Percentiles rank a stretch among this genome's conserved stretches.
These are phyloP conservation scores for Nicotiana obtusifolia DNA, from an alignment of 257 asterid species.

Conservation along the genomic window DNA sequence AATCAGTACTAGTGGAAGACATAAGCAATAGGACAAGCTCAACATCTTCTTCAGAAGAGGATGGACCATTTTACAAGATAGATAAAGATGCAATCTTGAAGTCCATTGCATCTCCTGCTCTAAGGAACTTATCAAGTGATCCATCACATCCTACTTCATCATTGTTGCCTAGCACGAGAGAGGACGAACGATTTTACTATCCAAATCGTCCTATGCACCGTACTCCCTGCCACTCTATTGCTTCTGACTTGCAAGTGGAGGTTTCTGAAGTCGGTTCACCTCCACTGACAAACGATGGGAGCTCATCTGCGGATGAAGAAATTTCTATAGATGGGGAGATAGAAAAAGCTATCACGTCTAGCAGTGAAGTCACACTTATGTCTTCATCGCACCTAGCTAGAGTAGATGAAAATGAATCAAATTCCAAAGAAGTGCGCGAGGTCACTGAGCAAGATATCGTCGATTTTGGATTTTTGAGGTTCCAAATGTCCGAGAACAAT, in stretches of 20 bases:
- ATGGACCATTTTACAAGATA: slow-evolving; percentile 36
- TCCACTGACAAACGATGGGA: slow-evolving; percentile 41
- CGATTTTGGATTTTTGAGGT: slow-evolving; percentile 33
- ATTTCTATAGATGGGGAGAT: slow-evolving; percentile 26
- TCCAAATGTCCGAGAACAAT: slow-evolving; percentile 12
- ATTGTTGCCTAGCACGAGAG: slow-evolving; percentile 24
- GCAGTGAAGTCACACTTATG: slow-evolving; percentile 26
- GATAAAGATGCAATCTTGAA: slow-evolving; percentile 69
- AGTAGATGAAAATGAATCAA: slow-evolving; percentile 32
- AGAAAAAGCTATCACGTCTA: slow-evolving; percentile 23
- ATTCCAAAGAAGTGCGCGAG: slow-evolving; percentile 30
- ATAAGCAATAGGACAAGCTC: slow-evolving; percentile 25
- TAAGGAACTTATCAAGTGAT: slow-evolving; percentile 28
- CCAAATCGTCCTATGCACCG: slow-evolving; percentile 28
- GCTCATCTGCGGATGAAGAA: slow-evolving; percentile 42
- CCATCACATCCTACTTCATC: slow-evolving; percentile 13
- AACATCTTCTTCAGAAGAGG: slow-evolving; percentile 52
- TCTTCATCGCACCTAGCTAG: slow-evolving; percentile 24
- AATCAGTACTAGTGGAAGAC: slow-evolving; percentile 19
- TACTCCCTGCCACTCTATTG: slow-evolving; percentile 52
- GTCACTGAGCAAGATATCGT: slow-evolving; percentile 18
- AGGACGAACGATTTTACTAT: slow-evolving; percentile 29
- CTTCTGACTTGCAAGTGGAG: slow-evolving; percentile 93
- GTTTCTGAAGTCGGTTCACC: slow-evolving; percentile 75
- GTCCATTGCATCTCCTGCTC: slow-evolving; percentile 50